Evolutionary conservation across 1,284 basidiomycete species (phyloP), one percentile per base, ranked within the genome.

Genomic region (Meira nashicola): DNA sequence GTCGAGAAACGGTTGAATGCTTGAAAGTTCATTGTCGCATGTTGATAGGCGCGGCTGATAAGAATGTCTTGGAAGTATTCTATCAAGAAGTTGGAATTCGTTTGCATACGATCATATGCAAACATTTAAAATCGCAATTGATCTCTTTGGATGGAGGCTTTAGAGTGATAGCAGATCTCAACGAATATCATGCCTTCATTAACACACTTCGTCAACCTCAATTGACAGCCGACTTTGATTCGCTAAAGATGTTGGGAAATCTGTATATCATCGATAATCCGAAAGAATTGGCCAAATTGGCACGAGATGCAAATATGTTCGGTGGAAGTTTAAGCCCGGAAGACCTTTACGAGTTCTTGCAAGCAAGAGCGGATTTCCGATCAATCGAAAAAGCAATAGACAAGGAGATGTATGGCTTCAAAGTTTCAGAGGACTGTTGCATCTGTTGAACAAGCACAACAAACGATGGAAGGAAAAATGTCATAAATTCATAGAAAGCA

Each of bases 11-110:
- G 0, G 89, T 95, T 66, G 84, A 84, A 59, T 93, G 90, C 73
- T 81, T 98, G 39, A 85, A 89, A 68, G 87, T 85, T 80, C 94
- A 98, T 79, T 95, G 92, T 75, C 86, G 87, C 67, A 83, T 97
- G 54, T 81, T 98, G 47, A 88, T 88, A 65, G 93, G 92, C 0
- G 95, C 89, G 65, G 93, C 94, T 37, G 93, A 89, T 74, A 90
- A 92, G 78, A 92, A 96, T 66, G 91, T 98, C 1, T 81, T 98
- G 19, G 94, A 97, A 71, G 92, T 98, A 1, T 97, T 98, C 79
- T 91, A 97, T 77, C 89, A 94, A 79, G 94, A 99, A 79, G 89
- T 98, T 49, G 92, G 93, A 0, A 87, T 95, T 61, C 86, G 95
- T 23, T 79, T 98, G 17, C 89, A 95, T 73, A 94, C 90, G 6